Percentiles rank a stretch among this genome's conserved stretches.
Evolutionary conservation across 2,329 filamentous ascomycete species (phyloP).

Genomic region (Xylaria sp.): DNA sequence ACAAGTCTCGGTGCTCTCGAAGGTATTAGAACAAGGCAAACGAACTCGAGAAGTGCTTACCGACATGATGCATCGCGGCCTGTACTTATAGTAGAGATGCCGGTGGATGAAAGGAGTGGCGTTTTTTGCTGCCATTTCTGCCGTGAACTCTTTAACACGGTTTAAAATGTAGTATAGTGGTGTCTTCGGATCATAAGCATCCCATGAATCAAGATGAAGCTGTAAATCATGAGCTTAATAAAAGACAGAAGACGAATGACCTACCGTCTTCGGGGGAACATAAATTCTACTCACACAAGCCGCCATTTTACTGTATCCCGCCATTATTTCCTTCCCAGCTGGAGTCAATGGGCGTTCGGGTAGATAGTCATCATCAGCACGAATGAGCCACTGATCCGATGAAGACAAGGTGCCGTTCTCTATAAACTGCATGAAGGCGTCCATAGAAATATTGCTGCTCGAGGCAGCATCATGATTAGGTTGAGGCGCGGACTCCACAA

Average conservation of each 20-base stretch:
- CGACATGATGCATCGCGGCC: conserved; percentile 45
- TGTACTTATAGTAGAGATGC: conserved; percentile 44
- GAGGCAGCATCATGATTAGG: neutral
- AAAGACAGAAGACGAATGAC: neutral
- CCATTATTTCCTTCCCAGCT: conserved; percentile 32
- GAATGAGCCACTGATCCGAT: conserved; percentile 34
- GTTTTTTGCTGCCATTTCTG: conserved; percentile 44
- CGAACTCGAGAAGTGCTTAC: neutral
- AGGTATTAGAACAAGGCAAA: neutral
- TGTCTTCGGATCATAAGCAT: conserved; percentile 46
- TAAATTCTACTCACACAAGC: conserved; percentile 39
- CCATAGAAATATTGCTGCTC: conserved; percentile 16
- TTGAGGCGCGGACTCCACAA: neutral
- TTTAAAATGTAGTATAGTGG: conserved; percentile 43
- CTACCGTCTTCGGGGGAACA: neutral
- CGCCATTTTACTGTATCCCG: conserved; percentile 38
- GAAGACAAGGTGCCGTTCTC: conserved; percentile 10
- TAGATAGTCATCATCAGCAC: neutral
- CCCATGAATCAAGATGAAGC: conserved; percentile 43
- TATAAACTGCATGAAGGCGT: conserved; percentile 28
- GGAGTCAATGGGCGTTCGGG: conserved; percentile 33
- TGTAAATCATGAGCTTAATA: conserved; percentile 30
- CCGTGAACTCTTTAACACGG: conserved; percentile 44
- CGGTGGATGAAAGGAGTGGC: conserved; percentile 48
- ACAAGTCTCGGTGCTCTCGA: neutral